Evolutionary conservation across 345 rosid species (phyloP).

Genomic region (Arabidopsis arenosa): DNA sequence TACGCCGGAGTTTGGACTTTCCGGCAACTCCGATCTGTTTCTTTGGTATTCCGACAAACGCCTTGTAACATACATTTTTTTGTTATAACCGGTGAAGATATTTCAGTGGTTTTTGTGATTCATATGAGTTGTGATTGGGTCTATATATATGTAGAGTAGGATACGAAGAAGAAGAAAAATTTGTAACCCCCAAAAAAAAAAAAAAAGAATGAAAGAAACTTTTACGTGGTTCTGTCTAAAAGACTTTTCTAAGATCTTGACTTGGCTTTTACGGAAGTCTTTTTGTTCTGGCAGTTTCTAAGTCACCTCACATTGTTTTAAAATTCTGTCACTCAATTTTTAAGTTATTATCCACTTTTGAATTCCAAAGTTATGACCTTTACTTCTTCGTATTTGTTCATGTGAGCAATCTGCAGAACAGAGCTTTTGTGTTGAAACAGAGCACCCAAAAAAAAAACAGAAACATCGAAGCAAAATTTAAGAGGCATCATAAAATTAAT

Average conservation of each 20-base stretch:
- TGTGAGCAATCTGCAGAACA: background rate
- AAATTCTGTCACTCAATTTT: no score
- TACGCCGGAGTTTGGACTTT: conserved; percentile 61
- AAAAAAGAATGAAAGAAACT: background rate
- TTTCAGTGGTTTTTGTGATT: conserved; percentile 11
- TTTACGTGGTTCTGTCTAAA: conserved; percentile 12
- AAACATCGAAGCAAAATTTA: no score
- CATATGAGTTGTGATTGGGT: background rate
- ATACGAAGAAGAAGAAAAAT: background rate
- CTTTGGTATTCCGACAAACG: conserved; percentile 53
- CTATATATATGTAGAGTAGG: background rate
- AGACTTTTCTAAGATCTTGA: conserved; percentile 32
- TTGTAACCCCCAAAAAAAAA: background rate
- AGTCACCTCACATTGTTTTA: background rate
- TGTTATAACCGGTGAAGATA: background rate
- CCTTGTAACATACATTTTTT: conserved; percentile 44
- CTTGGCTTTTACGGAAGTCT: conserved; percentile 1
- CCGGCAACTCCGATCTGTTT: conserved; percentile 45
- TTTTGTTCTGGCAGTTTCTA: background rate
- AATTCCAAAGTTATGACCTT: no score
- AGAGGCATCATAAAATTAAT: no score
- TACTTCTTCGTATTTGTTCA: no score
- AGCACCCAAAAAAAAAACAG: no score
- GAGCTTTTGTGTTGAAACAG: background rate
- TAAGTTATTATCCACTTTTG: no score